These are phyloP conservation scores for Fusarium staphyleae DNA, from an alignment of 2,329 filamentous ascomycete species.

Conservation along the genomic window DNA sequence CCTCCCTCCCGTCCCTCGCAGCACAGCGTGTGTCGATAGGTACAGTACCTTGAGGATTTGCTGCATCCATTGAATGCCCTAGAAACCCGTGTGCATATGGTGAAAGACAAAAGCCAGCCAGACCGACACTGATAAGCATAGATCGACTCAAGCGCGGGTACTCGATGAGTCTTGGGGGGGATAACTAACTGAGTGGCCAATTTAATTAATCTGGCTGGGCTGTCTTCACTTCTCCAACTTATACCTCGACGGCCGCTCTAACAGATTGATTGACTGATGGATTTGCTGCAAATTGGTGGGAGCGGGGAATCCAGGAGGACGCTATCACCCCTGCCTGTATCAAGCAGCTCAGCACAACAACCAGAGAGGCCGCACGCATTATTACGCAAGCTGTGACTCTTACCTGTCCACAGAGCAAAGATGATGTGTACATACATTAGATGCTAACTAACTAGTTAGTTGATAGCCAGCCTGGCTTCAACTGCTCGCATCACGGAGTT, in stretches of 20 bases:
- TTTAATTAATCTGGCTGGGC: neutral
- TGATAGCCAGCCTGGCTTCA: conserved; percentile 22
- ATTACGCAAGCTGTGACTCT: conserved; percentile 40
- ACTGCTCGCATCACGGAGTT: neutral
- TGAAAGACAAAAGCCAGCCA: conserved; percentile 8
- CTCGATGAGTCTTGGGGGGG: neutral
- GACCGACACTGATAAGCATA: conserved; percentile 26
- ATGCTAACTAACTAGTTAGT: neutral
- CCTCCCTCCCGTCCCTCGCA: conserved; percentile 7
- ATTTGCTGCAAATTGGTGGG: conserved; percentile 9
- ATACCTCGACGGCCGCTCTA: neutral
- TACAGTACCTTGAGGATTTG: conserved; percentile 12
- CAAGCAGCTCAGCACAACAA: conserved; percentile 15
- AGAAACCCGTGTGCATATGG: conserved; percentile 2
- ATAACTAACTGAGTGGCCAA: conserved; percentile 2
- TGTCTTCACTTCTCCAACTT: conserved; percentile 2
- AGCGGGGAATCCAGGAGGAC: conserved; percentile 22
- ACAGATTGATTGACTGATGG: conserved; percentile 2
- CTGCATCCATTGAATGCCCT: neutral
- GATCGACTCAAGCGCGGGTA: neutral
- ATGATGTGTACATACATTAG: neutral
- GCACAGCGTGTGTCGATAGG: conserved; percentile 3
- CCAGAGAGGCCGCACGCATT: conserved; percentile 34
- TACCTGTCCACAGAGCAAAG: conserved; percentile 3
- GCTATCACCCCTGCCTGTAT: conserved; percentile 17